Conservation (phyloP, 1,139 yeast genomes). For the Candida smagusa region DNA sequence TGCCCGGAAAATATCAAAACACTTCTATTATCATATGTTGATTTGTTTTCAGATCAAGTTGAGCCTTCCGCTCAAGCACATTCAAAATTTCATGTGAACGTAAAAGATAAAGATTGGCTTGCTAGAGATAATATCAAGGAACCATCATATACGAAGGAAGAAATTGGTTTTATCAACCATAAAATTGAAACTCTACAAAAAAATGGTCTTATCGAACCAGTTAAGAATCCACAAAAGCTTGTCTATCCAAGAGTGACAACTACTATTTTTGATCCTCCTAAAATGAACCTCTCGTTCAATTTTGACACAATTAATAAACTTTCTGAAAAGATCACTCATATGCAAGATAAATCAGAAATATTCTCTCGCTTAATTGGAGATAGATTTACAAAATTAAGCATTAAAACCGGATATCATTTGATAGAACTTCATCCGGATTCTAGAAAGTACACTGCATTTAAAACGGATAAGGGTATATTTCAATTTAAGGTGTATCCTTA, state of each 20-base stretch:
- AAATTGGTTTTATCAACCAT: background rate
- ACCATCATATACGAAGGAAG: background rate
- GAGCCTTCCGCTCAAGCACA: background rate
- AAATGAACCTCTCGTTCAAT: constrained; percentile 1
- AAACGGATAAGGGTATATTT: constrained; percentile 1
- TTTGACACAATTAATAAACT: background rate
- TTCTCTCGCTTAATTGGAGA: constrained; percentile 2
- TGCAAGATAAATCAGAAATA: background rate
- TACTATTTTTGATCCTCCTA: background rate
- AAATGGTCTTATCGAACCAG: background rate
- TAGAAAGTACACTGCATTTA: constrained; percentile 3
- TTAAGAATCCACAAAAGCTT: background rate
- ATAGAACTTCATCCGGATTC: constrained; percentile 1
- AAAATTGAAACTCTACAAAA: background rate
- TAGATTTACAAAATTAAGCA: constrained; percentile 1
- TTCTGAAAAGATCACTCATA: background rate
- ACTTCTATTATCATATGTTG: constrained; percentile 1
- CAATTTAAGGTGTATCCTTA: constrained; percentile 4
- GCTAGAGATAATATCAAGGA: background rate
- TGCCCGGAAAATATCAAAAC: constrained; percentile 1
- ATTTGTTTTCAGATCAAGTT: background rate
- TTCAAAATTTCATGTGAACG: background rate
- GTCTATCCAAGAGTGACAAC: background rate
- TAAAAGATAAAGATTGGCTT: background rate
- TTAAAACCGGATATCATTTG: constrained; percentile 3